Conservation (phyloP, 2,329 filamentous ascomycete species). For the Hymenoscyphus infarciens region DNA sequence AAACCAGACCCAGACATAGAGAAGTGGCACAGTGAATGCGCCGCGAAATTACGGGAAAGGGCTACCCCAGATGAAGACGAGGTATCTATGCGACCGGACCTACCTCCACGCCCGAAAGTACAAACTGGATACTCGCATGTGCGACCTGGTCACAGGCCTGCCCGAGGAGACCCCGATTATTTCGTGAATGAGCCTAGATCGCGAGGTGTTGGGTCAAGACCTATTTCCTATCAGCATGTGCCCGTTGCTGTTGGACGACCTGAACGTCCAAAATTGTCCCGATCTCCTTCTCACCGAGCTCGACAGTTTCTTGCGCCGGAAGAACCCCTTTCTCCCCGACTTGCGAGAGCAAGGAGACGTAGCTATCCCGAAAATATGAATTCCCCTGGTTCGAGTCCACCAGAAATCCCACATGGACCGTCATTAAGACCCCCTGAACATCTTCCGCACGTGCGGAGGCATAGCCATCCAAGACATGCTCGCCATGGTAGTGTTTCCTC, state of each 20-base stretch:
- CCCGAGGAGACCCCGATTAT: conserved; percentile 22
- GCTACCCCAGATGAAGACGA: conserved; percentile 34
- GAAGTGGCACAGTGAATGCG: conserved; percentile 79
- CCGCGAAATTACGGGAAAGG: conserved; percentile 64
- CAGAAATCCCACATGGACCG: conserved; percentile 37
- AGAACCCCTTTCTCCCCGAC: conserved; percentile 32
- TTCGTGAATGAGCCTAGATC: conserved; percentile 21
- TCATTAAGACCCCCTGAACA: conserved; percentile 29
- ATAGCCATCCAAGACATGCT: conserved; percentile 46
- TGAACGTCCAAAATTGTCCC: conserved; percentile 29
- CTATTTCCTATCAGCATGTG: conserved; percentile 25
- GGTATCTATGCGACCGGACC: conserved; percentile 30
- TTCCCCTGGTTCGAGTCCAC: conserved; percentile 21
- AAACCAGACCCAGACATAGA: conserved; percentile 76
- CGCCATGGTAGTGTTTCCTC: conserved; percentile 22
- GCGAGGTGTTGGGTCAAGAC: conserved; percentile 17
- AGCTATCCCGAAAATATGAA: conserved; percentile 31
- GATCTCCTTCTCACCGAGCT: conserved; percentile 35
- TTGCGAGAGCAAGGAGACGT: conserved; percentile 25
- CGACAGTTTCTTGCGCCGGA: conserved; percentile 41
- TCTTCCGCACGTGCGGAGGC: conserved; percentile 39
- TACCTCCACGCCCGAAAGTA: conserved; percentile 31
- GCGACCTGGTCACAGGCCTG: conserved; percentile 17
- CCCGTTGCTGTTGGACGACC: conserved; percentile 22
- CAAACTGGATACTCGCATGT: conserved; percentile 31